A percentile compares a stretch with the other conserved stretches of the same genome.
Conservation (phyloP, 495 filamentous ascomycete genomes). For the Aspergillus taichungensis region DNA sequence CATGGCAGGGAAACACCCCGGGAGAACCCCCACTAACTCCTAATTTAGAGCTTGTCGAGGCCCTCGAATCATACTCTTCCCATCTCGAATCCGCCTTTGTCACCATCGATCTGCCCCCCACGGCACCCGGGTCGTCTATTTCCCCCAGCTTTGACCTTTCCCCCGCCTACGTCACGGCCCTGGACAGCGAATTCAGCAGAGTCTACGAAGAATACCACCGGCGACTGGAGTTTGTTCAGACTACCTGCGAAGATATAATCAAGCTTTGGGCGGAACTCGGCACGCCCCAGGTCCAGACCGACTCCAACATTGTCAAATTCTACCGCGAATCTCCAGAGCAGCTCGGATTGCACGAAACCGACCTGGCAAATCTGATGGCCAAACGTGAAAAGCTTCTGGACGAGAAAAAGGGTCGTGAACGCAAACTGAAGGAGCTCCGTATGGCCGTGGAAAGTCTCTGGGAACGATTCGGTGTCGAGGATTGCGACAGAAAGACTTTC, state of each 20-base stretch:
- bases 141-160: conserved; percentile 82
- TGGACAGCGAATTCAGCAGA: conserved; percentile 84
- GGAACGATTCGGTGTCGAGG: conserved; percentile 79
- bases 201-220: conserved; percentile 93
- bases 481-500: conserved; percentile 74
- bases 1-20: background rate
- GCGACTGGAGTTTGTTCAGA: conserved; percentile 65
- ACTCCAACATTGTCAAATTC: conserved; percentile 73
- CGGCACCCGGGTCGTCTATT: conserved; percentile 62
- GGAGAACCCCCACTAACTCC: conserved; percentile 16
- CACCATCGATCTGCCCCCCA: conserved; percentile 71
- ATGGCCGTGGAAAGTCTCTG: conserved; percentile 70
- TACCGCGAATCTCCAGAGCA: conserved; percentile 88
- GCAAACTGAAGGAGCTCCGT: conserved; percentile 67
- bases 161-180: conserved; percentile 70
- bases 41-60: conserved; percentile 72
- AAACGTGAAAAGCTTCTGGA: conserved; percentile 80
- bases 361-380: conserved; percentile 59
- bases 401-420: conserved; percentile 87
- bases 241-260: conserved; percentile 74
- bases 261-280: conserved; percentile 93
- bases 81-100: conserved; percentile 86
- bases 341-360: conserved; percentile 79
- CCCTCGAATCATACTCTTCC: conserved; percentile 87
- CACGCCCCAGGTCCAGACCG: conserved; percentile 86